Evolutionary conservation across 1,284 basidiomycete species (phyloP), one percentile per base, ranked within the genome.

Genomic region (Volvariella surrecta): DNA sequence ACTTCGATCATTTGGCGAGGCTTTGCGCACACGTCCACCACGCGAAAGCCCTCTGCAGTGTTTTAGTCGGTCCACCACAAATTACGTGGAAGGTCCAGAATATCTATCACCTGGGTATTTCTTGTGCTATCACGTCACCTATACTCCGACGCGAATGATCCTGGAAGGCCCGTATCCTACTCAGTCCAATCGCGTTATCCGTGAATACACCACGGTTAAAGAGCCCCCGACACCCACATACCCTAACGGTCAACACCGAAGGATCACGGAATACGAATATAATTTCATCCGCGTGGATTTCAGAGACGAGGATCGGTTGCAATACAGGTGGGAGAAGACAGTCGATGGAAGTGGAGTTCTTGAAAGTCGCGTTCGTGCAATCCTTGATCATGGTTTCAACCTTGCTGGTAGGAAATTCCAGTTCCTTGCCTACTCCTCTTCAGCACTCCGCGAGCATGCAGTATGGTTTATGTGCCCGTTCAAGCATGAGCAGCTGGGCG

Each of bases 381-480:
- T 75, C n/a, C 58, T 89, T 40, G 80, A 79, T 55, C 43, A 67
- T 3, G 86, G 86, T 0, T 77, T 89, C 49, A 58, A 68, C 17
- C 66, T 89, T n/a, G 84, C 72, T 19, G 84, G 83, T 1, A 70
- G 79, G 32, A 53, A 58, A 15, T 89, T 85, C 50, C 70, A 84
- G 45, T 88, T 89, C 54, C 63, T 89, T 31, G 85, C 80, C 0
- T 89, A 86, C 55, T 86, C 85, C 0, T 71, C 63, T 18, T 86
- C 84, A 2, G 76, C 82, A 2, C 60, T 89, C 28, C 74, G 78
- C 30, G 72, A 79, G 46, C 84, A 86, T 53, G 71, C 80, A 0
- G 82, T 86, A n/a, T 89, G 86, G 83, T 89, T 83, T 54, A 63
- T 87, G 52, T 67, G 63, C 45, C 71, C 78, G 0, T 88, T 88